Evolutionary conservation across 495 filamentous ascomycete species (phyloP).

Genomic region (Emericellopsis terricola): DNA sequence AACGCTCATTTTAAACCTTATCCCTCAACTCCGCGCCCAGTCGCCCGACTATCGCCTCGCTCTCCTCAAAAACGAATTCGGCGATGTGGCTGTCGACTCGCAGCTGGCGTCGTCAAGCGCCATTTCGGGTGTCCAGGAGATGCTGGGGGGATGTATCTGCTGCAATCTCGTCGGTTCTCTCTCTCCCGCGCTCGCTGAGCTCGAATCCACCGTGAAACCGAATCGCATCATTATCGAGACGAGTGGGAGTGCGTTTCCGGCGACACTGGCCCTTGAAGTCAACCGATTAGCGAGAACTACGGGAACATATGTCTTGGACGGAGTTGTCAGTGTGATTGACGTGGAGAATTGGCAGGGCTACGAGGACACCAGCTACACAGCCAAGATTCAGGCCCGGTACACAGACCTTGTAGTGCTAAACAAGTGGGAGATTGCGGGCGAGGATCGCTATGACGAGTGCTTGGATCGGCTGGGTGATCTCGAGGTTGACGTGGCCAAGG

Average conservation of each 20-base stretch:
- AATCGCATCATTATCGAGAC: constrained; percentile 93
- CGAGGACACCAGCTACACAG: constrained; percentile 76
- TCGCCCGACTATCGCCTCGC: constrained; percentile 62
- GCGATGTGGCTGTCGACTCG: constrained; percentile 82
- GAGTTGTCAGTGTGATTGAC: constrained; percentile 83
- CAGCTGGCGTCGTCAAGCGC: constrained; percentile 66
- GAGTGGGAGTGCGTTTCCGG: constrained; percentile 70
- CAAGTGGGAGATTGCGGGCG: constrained; percentile 71
- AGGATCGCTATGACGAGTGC: constrained; percentile 61
- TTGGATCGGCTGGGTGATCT: constrained; percentile 75
- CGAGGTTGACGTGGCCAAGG: constrained; percentile 60
- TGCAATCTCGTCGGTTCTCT: constrained; percentile 94
- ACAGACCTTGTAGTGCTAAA: constrained; percentile 91
- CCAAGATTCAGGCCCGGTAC: constrained; percentile 70
- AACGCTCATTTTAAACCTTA: constrained; percentile 73
- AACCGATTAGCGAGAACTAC: constrained; percentile 56
- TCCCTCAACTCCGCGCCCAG: constrained; percentile 58
- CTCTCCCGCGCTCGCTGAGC: constrained; percentile 54
- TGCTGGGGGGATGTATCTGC: constrained; percentile 95
- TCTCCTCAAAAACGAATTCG: constrained; percentile 97
- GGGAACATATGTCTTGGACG: constrained; percentile 56
- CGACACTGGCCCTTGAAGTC: constrained; percentile 82
- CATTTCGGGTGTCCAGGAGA: constrained; percentile 77
- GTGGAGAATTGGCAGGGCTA: constrained; percentile 97
- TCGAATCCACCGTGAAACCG: constrained; percentile 38